Conservation (phyloP, 2,329 filamentous ascomycete species). For the Diaporthe amygdali region DNA sequence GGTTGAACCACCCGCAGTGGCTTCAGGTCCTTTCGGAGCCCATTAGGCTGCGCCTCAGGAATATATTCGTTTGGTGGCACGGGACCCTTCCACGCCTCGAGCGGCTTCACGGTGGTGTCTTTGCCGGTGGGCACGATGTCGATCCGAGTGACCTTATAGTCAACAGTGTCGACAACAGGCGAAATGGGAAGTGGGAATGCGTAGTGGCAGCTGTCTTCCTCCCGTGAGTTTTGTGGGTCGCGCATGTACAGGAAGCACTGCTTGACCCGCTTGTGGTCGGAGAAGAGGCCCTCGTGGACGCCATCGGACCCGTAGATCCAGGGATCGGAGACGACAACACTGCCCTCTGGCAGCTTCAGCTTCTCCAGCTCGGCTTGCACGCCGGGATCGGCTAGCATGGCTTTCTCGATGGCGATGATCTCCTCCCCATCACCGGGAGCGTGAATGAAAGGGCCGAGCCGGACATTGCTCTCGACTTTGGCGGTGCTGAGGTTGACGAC, state of each 20-base stretch:
- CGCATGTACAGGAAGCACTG: conserved; percentile 73
- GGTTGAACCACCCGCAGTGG: conserved; percentile 68
- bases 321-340: conserved; percentile 63
- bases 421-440: conserved; percentile 65
- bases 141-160: conserved; percentile 70
- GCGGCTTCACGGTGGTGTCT: conserved; percentile 61
- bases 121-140: conserved; percentile 72
- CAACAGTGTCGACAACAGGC: conserved; percentile 68
- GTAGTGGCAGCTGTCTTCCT: conserved; percentile 72
- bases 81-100: conserved; percentile 59
- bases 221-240: conserved; percentile 62
- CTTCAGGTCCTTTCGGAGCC: conserved; percentile 64
- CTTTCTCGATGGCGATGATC: conserved; percentile 61
- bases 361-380: conserved; percentile 68
- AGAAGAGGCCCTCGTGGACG: conserved; percentile 50
- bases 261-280: conserved; percentile 52
- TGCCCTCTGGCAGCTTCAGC: conserved; percentile 64
- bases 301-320: conserved; percentile 69
- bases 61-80: conserved; percentile 67
- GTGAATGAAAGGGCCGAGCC: conserved; percentile 64
- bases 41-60: conserved; percentile 59
- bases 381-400: conserved; percentile 57
- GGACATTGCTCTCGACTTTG: conserved; percentile 60
- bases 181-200: conserved; percentile 71
- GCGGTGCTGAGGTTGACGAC: conserved; percentile 54